Conservation (phyloP, 2,329 filamentous ascomycete species). For the Trichoderma asperellum region DNA sequence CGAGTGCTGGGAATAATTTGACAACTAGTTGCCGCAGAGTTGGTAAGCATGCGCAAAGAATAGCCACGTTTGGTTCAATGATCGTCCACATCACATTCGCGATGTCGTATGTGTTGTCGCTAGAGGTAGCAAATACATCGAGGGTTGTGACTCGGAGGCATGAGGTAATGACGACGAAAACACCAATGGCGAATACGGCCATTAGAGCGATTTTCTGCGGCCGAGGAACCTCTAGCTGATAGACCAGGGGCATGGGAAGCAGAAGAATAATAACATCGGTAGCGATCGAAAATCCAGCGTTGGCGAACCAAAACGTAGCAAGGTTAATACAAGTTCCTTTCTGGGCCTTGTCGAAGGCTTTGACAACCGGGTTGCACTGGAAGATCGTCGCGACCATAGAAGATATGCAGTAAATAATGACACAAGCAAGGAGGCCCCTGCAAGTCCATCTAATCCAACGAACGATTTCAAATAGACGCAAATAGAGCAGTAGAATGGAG, state of each 20-base stretch:
- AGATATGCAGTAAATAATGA: background rate
- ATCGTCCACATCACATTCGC: conserved; percentile 8
- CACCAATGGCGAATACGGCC: conserved; percentile 10
- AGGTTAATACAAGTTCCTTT: conserved; percentile 2
- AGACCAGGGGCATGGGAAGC: conserved; percentile 11
- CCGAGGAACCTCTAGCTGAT: conserved; percentile 1
- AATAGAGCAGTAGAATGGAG: conserved; percentile 7
- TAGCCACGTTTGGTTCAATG: background rate
- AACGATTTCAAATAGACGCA: background rate
- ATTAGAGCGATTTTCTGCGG: background rate
- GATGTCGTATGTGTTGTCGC: conserved; percentile 9
- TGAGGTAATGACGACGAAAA: background rate
- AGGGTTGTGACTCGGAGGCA: conserved; percentile 7
- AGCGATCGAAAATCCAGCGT: conserved; percentile 5
- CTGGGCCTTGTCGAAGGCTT: background rate
- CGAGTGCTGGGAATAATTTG: background rate
- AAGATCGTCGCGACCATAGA: conserved; percentile 7
- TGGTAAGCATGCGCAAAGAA: background rate
- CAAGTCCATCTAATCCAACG: conserved; percentile 15
- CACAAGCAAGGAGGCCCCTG: background rate
- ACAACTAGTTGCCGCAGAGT: background rate
- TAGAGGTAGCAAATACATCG: conserved; percentile 2
- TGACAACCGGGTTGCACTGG: background rate
- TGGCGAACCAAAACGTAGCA: conserved; percentile 11
- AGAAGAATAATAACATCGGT: conserved; percentile 7